Conservation (phyloP, 148 eudicot species). For the Cornus controversa region DNA sequence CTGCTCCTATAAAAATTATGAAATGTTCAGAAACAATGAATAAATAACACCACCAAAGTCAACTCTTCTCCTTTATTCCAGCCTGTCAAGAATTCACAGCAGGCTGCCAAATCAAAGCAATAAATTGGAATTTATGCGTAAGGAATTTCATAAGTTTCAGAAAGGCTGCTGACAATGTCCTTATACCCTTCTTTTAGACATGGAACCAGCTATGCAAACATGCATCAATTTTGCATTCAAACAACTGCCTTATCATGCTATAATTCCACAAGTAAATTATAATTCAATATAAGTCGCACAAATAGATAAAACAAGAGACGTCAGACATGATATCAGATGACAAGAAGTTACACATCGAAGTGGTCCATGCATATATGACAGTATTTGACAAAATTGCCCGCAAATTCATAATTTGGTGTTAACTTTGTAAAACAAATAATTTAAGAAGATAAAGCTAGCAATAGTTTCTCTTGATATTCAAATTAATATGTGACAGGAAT, state of each 20-base stretch:
- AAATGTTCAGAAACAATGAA: background rate
- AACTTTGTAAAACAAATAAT: background rate
- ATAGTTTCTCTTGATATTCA: background rate
- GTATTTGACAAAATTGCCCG: background rate
- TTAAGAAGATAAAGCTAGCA: background rate
- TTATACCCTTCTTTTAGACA: background rate
- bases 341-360: background rate
- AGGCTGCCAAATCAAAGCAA: background rate
- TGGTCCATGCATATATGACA: background rate
- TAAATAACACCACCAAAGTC: background rate
- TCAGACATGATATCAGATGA: background rate
- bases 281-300: background rate
- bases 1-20: background rate
- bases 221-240: background rate
- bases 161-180: background rate
- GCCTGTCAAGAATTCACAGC: too few species aligned
- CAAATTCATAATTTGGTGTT: background rate
- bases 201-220: background rate
- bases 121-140: background rate
- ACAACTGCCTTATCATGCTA: background rate
- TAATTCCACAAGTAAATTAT: background rate
- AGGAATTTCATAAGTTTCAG: background rate
- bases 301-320: conserved; percentile 1
- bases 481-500: background rate
- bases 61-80: background rate